A percentile compares a stretch with the other conserved stretches of the same genome.
These are phyloP conservation scores for Ophiostoma populinum DNA, from an alignment of 2,329 filamentous ascomycete species.

Conservation along the genomic window DNA sequence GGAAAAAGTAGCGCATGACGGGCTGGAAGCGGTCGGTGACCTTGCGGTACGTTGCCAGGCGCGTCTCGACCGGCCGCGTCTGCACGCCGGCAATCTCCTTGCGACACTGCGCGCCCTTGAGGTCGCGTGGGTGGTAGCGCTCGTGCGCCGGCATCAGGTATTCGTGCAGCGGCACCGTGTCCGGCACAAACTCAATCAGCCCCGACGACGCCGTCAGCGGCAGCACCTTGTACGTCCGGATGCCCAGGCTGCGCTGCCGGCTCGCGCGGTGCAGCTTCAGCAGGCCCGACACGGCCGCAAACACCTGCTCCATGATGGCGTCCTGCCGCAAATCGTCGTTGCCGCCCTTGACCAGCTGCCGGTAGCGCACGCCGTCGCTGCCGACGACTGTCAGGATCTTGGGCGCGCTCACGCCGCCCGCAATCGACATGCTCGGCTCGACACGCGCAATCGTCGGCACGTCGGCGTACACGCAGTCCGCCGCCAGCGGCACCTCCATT, in stretches of 20 bases:
- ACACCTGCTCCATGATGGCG: slow-evolving; percentile 98
- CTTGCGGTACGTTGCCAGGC: slow-evolving; percentile 59
- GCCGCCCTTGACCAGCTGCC: slow-evolving; percentile 86
- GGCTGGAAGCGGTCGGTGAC: slow-evolving; percentile 74
- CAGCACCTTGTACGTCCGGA: slow-evolving; percentile 93
- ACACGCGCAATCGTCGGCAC: slow-evolving; percentile 61
- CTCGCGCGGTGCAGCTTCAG: slow-evolving; percentile 74
- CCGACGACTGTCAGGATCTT: slow-evolving; percentile 79
- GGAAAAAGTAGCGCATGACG: slow-evolving; percentile 92
- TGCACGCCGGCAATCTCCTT: slow-evolving; percentile 64
- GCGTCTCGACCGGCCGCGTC: slow-evolving; percentile 47
- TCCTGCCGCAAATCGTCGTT: slow-evolving; percentile 95
- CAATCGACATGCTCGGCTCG: slow-evolving; percentile 63
- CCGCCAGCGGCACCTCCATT: slow-evolving; percentile 61
- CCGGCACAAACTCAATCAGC: slow-evolving; percentile 90
- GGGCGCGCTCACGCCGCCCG: slow-evolving; percentile 76
- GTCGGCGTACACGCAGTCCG: slow-evolving; percentile 56
- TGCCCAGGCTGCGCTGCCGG: slow-evolving; percentile 71
- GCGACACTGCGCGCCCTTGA: slow-evolving; percentile 58
- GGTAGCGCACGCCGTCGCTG: slow-evolving; percentile 63
- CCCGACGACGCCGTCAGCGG: slow-evolving; percentile 73
- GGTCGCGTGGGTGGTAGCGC: slow-evolving; percentile 68
- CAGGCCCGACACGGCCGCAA: slow-evolving; percentile 83
- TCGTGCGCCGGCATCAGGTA: slow-evolving; percentile 85
- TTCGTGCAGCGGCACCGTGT: slow-evolving; percentile 83